A percentile compares a stretch with the other conserved stretches of the same genome.
phyloP scores from a whole-genome alignment of 495 filamentous ascomycete species.

The Neurospora sp. region DNA sequence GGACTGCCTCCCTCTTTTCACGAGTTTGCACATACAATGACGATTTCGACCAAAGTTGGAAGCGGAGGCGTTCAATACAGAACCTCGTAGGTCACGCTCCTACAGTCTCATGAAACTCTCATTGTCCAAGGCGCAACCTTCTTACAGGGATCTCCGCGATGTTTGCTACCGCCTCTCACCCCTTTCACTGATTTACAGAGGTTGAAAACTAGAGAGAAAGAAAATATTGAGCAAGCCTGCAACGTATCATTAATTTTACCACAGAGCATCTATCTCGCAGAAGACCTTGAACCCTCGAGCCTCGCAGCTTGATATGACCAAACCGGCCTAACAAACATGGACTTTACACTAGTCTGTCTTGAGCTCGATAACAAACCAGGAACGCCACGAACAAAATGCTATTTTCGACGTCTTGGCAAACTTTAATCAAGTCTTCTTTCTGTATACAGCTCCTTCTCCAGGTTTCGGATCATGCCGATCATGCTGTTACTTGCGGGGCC shows the following conservation, averaged over 20 bases:
- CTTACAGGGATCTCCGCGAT: neutral
- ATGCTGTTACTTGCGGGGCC: neutral
- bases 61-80: neutral
- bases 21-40: neutral
- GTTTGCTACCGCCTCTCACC: neutral
- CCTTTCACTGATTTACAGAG: neutral
- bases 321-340: neutral
- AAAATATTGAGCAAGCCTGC: too few species aligned
- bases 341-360: neutral
- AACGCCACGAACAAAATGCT: neutral
- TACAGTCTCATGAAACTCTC: neutral
- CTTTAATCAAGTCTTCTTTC: too few species aligned
- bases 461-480: neutral
- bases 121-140: neutral
- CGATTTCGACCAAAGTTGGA: neutral
- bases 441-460: neutral
- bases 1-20: neutral
- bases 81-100: neutral
- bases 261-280: neutral
- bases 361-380: neutral
- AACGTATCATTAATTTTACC: neutral
- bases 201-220: too few species aligned
- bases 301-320: neutral
- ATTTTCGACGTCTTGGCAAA: neutral
- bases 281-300: neutral